Evolutionary conservation across 2,329 filamentous ascomycete genomes (phyloP), one percentile per base, ranked within the genome.

Genomic region (Colletotrichum lini): DNA sequence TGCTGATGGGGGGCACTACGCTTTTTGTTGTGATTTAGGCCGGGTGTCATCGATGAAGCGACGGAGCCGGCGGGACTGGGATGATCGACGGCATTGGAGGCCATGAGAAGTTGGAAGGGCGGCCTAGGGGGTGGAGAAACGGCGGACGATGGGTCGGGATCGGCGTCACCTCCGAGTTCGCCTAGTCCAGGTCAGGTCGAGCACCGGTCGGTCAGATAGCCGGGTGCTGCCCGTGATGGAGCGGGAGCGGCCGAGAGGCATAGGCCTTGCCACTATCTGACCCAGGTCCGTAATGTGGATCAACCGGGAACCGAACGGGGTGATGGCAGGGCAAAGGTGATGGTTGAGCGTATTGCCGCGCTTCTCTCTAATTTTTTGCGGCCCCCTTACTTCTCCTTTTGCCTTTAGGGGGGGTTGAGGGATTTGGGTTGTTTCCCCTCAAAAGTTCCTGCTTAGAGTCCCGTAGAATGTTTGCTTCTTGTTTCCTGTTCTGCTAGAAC

Each of bases 51-150:
- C 18, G 72, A 73, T n/a, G 67, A 72, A 61, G 67, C 57, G 60
- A 65, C 71, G 60, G 72, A 71, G 52, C 59, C 71, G 64, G 64
- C 54, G 21, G 73, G 73, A 69, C 71, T 74, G 60, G 73, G 71
- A 18, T 74, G 73, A 42, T 49, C 61, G 38, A 40, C 47, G 56
- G 71, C 71, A 73, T 74, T 71, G 67, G 67, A 50, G 68, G 68
- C 68, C 68, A 71, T 71, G 68, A 30, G 58, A 47, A 53, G 40
- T 68, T 23, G 50, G 23, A 30, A 50, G n/a, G n/a, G 26, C 18
- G 26, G 42, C 42, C 40, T 45, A 21, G 45, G 26, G 58, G n/a
- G 23, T 12, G 38, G 26, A 23, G n/a, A 16, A 16, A 52, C 40
- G 49, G 30, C 30, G 56, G 35, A n/a, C 6, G n/a, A 23, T 30